phyloP scores from a whole-genome alignment of 257 asterid species.

The Scutellaria barbata region DNA sequence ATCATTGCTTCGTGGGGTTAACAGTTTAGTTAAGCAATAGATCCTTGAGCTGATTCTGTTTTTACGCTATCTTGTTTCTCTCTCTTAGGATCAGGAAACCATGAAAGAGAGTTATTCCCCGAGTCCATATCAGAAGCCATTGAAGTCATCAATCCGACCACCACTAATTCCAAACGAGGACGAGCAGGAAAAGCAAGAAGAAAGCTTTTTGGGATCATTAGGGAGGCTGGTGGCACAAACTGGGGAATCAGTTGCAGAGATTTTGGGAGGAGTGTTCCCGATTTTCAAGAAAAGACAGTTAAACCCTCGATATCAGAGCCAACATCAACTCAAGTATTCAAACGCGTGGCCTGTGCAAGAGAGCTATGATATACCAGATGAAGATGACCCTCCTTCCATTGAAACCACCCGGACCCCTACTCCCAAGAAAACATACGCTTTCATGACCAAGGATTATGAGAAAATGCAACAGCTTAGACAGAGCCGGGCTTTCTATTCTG shows the following conservation, averaged over 20 bases:
- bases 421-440: constrained; percentile 88
- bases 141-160: constrained; percentile 57
- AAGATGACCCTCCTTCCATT: constrained; percentile 79
- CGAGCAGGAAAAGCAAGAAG: constrained; percentile 82
- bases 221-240: constrained; percentile 62
- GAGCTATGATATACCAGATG: constrained; percentile 74
- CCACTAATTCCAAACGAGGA: constrained; percentile 76
- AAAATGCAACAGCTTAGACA: constrained; percentile 87
- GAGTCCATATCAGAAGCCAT: constrained; percentile 55
- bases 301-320: constrained; percentile 46
- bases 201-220: constrained; percentile 65
- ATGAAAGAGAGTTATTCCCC: constrained; percentile 41
- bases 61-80: constrained; percentile 26
- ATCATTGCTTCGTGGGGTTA: too few relatives aligned
- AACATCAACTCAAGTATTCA: constrained; percentile 49
- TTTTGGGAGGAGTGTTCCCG: constrained; percentile 71
- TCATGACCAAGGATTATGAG: constrained; percentile 86
- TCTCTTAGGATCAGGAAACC: constrained; percentile 50
- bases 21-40: too few relatives aligned
- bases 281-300: constrained; percentile 53
- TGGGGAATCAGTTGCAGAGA: constrained; percentile 67
- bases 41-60: not conserved
- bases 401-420: constrained; percentile 74
- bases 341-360: constrained; percentile 78
- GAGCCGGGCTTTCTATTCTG: constrained; percentile 71